Evolutionary conservation across 2,329 filamentous ascomycete species (phyloP).

Genomic region (Massarina eburnea): DNA sequence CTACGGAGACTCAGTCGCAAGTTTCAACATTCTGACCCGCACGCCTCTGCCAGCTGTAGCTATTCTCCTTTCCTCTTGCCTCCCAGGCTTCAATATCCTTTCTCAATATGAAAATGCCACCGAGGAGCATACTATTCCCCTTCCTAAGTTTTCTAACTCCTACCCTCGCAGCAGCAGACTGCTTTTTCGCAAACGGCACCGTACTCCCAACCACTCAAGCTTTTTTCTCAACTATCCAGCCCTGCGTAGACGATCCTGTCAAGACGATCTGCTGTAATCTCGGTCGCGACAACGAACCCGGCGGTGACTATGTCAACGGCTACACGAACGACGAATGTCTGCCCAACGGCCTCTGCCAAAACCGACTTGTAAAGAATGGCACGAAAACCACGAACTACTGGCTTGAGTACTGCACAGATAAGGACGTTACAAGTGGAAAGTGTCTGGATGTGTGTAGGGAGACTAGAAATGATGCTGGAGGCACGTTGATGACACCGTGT

Average conservation of each 20-base stretch:
- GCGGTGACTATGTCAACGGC: conserved; percentile 6
- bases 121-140: too few species aligned
- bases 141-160: too few species aligned
- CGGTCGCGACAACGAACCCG: conserved; percentile 9
- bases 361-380: conserved; percentile 4
- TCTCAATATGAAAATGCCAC: too few species aligned
- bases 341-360: conserved; percentile 16
- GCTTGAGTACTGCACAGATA: conserved; percentile 10
- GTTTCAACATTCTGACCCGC: too few species aligned
- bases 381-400: conserved; percentile 5
- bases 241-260: conserved; percentile 6
- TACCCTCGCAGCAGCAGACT: not conserved
- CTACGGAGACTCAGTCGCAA: too few species aligned
- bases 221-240: not conserved
- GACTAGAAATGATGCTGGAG: conserved; percentile 2
- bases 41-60: too few species aligned
- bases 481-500: conserved; percentile 13
- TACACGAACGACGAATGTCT: conserved; percentile 13
- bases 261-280: conserved; percentile 12
- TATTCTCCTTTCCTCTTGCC: too few species aligned
- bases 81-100: too few species aligned
- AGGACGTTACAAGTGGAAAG: conserved; percentile 4
- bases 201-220: not conserved
- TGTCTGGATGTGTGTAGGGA: conserved; percentile 14
- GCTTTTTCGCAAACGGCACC: conserved; percentile 4